Conservation (phyloP, 495 filamentous ascomycete species). For the Penicillium lividum region DNA sequence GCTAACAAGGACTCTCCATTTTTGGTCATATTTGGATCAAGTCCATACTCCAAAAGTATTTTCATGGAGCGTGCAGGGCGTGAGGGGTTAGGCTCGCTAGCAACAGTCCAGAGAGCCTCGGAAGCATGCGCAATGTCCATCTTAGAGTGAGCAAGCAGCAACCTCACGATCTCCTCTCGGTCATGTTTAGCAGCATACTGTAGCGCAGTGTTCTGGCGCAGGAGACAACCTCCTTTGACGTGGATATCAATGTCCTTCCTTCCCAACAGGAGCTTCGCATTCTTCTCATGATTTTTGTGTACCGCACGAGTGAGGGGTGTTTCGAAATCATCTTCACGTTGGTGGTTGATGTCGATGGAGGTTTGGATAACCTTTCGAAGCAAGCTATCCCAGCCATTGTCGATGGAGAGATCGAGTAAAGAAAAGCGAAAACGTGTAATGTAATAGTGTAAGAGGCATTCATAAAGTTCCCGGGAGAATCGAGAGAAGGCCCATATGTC, state of each 20-base stretch:
- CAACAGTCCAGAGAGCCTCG: too few relatives aligned
- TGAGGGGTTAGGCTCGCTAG: too few relatives aligned
- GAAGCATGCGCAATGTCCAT: too few relatives aligned
- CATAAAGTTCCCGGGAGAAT: neutral
- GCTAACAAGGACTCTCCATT: neutral
- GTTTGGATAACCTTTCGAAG: neutral
- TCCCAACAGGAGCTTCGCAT: too few relatives aligned
- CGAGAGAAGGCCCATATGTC: neutral
- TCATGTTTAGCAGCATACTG: neutral
- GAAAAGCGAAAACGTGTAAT: neutral
- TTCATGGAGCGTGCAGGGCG: too few relatives aligned
- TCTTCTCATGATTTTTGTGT: neutral
- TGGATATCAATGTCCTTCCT: too few relatives aligned
- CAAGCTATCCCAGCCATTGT: neutral
- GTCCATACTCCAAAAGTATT: too few relatives aligned
- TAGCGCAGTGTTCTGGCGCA: neutral
- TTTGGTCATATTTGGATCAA: neutral
- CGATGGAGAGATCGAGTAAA: neutral
- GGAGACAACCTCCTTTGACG: too few relatives aligned
- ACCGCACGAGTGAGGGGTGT: neutral
- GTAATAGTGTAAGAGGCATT: neutral
- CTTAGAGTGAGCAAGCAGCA: too few relatives aligned
- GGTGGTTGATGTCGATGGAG: neutral
- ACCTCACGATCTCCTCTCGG: neutral
- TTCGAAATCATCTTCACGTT: neutral